These are phyloP conservation scores for Gracilaria domingensis DNA, from an alignment of 23 red algal species.

Conservation along the genomic window DNA sequence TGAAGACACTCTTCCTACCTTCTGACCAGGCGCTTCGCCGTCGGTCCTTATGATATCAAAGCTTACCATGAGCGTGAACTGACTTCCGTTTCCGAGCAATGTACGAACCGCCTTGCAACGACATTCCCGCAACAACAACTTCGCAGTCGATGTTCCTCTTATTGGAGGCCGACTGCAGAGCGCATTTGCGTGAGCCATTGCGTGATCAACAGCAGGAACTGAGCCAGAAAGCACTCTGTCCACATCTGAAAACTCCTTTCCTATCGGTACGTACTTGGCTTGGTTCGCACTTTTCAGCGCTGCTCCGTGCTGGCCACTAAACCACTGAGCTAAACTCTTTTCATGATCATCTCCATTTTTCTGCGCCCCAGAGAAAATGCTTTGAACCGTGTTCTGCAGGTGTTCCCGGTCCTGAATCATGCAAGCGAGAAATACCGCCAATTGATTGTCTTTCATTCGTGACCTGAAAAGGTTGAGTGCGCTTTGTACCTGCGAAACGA, in stretches of 20 bases:
- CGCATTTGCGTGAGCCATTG: slow-evolving; percentile 48
- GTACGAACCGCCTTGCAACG: slow-evolving; percentile 48
- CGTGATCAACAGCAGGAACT: slow-evolving; percentile 39
- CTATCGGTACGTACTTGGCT: slow-evolving; percentile 23
- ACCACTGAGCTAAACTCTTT: slow-evolving; percentile 78
- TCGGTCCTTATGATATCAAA: slow-evolving; percentile 20
- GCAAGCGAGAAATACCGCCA: slow-evolving; percentile 73
- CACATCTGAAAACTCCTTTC: neutral
- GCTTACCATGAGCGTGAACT: slow-evolving; percentile 37
- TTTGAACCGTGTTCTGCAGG: slow-evolving; percentile 37
- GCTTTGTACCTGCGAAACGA: slow-evolving; percentile 59
- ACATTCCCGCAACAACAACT: slow-evolving; percentile 9
- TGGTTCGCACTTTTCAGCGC: slow-evolving; percentile 43
- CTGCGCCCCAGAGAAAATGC: slow-evolving; percentile 5
- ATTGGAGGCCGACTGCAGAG: slow-evolving; percentile 56
- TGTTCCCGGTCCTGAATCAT: slow-evolving; percentile 26
- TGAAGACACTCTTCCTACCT: slow-evolving; percentile 3
- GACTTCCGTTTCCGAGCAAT: slow-evolving; percentile 48
- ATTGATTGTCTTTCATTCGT: slow-evolving; percentile 73
- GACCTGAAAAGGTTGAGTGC: slow-evolving; percentile 54
- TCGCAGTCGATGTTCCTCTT: slow-evolving; percentile 19
- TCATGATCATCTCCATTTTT: slow-evolving; percentile 46
- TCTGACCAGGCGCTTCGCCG: neutral
- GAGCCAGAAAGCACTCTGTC: slow-evolving; percentile 29
- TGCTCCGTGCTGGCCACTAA: slow-evolving; percentile 47